Evolutionary conservation across 116 monocot genomes (phyloP).

Genomic region (Zostera marina): DNA sequence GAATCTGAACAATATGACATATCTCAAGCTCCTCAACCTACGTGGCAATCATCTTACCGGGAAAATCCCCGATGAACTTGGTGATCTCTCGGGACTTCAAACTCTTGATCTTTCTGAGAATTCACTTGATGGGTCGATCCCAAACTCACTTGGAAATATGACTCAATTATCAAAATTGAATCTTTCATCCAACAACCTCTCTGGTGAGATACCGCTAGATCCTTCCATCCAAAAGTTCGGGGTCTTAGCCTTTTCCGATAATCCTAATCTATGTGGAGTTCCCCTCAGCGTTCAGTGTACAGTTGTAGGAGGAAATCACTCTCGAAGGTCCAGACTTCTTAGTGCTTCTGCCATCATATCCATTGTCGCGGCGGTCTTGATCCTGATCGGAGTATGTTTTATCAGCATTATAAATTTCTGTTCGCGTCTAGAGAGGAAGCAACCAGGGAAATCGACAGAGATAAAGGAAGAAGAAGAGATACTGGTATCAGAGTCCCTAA

Average conservation of each 20-base stretch:
- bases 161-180: constrained; percentile 49
- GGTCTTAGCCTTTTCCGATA: constrained; percentile 36
- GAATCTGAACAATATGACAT: constrained; percentile 51
- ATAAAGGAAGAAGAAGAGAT: constrained; percentile 31
- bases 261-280: constrained; percentile 62
- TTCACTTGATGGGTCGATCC: constrained; percentile 47
- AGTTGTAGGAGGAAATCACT: not conserved
- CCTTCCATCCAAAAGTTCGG: constrained; percentile 44
- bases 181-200: constrained; percentile 66
- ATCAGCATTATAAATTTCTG: constrained; percentile 44
- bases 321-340: constrained; percentile 16
- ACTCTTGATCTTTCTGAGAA: constrained; percentile 70
- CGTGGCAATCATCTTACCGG: constrained; percentile 44
- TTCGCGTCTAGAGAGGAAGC: constrained; percentile 22
- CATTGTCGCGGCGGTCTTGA: constrained; percentile 55
- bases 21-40: constrained; percentile 52
- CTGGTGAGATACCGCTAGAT: constrained; percentile 45
- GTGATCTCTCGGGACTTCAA: constrained; percentile 29
- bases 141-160: constrained; percentile 30
- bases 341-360: constrained; percentile 53
- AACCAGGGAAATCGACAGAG: not conserved
- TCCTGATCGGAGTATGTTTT: constrained; percentile 60
- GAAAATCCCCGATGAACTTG: constrained; percentile 39
- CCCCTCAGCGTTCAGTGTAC: constrained; percentile 35
- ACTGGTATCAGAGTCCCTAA: constrained; percentile 48